Evolutionary conservation across 768 basidiomycete genomes (phyloP), one percentile per base, ranked within the genome.

Genomic region (Mycena sanguinolenta): DNA sequence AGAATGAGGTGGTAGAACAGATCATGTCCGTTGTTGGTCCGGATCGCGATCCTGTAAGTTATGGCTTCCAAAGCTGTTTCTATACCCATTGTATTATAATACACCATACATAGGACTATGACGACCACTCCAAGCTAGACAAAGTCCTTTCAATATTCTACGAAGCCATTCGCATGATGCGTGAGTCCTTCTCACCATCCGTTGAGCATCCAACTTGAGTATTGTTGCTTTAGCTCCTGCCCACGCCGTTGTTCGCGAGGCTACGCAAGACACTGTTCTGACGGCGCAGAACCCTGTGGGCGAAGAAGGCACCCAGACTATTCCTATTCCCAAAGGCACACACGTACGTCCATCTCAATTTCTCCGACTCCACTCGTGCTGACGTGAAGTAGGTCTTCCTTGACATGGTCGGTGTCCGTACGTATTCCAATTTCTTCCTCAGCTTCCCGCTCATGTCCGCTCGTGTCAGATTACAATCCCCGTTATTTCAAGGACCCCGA

Each of bases 401-500:
- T 4, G 81, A 82, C 46, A 75, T 79, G 71, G 27, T 80, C 58
- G 71, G 77, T 50, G 57, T 76, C 69, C 73, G 80, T 78, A 38
- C 67, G 77, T 75, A n/a, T n/a, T 44, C 13, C 10, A 36, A 46
- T 62, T 14, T 44, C 34, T 17, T 60, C 16, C 25, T 38, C 57
- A 30, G 60, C n/a, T 28, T 59, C 25, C 63, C 49, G 44, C n/a
- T 58, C 36, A n/a, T n/a, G n/a, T n/a, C n/a, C 27, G 16, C 6
- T 58, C 17, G 38, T 6, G 5, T 74, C 62, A 88, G 87, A 86
- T 75, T 84, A 86, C 74, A 88, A 88, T 67, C 82, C 86, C 3
- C 79, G 85, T 13, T 85, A 87, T 71, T 88, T 85, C 65, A 81
- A 85, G 4, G 81, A 86, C 16, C 87, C 88, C 0, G 76, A 84